Base-by-base conservation (phyloP, 2,329 filamentous ascomycete species). In the Hansfordia pulvinata region DNA sequence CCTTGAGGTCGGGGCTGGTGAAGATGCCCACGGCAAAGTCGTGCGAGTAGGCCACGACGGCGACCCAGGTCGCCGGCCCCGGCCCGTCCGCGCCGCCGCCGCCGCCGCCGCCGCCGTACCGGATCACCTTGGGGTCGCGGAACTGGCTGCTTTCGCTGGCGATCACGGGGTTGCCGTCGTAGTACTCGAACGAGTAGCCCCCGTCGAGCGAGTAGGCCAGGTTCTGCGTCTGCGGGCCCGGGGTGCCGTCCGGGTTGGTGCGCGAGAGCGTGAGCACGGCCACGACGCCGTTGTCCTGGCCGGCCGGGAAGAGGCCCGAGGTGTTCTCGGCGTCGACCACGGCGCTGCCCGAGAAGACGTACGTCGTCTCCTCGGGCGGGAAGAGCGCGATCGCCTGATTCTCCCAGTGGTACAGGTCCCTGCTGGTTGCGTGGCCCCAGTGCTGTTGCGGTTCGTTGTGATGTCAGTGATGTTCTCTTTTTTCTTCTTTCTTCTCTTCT, bases 381-480 rank as follows among this genome's bases (percentile, higher is more conserved):
- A 53, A 67, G 4, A 79, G 51, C 8, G 72, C 72, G 35, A 78
- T 69, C 5, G 65, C 63, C 39, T 77, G 71, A 35, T 77, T 76
- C 2, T 53, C 54, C 74, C 73, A 80, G 31, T 66, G 63, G 38
- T 72, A 76, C 2, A 78, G 50, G 37, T 79, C 72, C 10, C 49
- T 40, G 17, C 63, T 70, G 2, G 71, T 76, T 3, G 71, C 71
- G 39, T 78, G 73, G 8, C 74, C 73, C 74, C 73, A 78, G 37
- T 76, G 70, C 39, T 76, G n/a, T n/a, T n/a, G n/a, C n/a, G n/a
- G n/a, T n/a, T n/a, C 64, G 32, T 73, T 69, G 2, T 69, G 69
- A 5, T 53, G 46, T 63, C 1, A 64, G n/a, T n/a, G n/a, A n/a
- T n/a, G n/a, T n/a, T n/a, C n/a, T n/a, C n/a, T n/a, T n/a, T n/a